Evolutionary conservation across 345 rosid species (phyloP).

Genomic region (Hibiscus syriacus): DNA sequence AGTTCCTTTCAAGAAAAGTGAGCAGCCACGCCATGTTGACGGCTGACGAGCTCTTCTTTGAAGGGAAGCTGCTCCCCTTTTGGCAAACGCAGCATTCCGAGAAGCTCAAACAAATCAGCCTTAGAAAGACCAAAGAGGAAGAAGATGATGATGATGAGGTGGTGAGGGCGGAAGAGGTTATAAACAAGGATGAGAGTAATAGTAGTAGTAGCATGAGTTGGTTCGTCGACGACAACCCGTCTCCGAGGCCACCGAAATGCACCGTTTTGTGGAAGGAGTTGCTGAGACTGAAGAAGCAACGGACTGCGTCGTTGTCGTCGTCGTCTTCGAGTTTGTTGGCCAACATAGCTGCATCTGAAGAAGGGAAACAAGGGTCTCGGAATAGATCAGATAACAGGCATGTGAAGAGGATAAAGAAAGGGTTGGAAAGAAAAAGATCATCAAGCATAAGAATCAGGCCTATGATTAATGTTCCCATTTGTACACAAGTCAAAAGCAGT

Average conservation of each 20-base stretch:
- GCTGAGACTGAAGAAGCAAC: conserved; percentile 74
- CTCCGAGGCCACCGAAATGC: conserved; percentile 34
- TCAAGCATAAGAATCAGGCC: conserved; percentile 58
- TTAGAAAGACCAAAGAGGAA: conserved; percentile 25
- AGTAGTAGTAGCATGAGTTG: conserved; percentile 46
- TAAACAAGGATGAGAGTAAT: conserved; percentile 34
- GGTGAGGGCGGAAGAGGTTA: conserved; percentile 5
- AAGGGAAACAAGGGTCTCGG: conserved; percentile 23
- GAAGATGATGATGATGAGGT: background rate
- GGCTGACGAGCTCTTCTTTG: conserved; percentile 43
- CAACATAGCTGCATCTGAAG: conserved; percentile 19
- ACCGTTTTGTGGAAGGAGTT: conserved; percentile 92
- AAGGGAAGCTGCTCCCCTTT: conserved; percentile 64
- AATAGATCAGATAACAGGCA: conserved; percentile 35
- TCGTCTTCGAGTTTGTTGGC: conserved; percentile 47
- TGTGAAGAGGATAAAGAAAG: conserved; percentile 52
- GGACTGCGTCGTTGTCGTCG: conserved; percentile 40
- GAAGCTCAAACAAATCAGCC: conserved; percentile 48
- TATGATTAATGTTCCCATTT: conserved; percentile 59
- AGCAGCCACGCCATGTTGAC: conserved; percentile 47
- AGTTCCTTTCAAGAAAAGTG: conserved; percentile 57
- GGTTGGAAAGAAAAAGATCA: conserved; percentile 63
- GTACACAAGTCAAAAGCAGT: conserved; percentile 39
- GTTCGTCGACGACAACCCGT: conserved; percentile 92
- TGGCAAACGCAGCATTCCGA: conserved; percentile 81